Base-by-base conservation (phyloP, 2,329 filamentous ascomycete genomes). In the Penicillium brasilianum region DNA sequence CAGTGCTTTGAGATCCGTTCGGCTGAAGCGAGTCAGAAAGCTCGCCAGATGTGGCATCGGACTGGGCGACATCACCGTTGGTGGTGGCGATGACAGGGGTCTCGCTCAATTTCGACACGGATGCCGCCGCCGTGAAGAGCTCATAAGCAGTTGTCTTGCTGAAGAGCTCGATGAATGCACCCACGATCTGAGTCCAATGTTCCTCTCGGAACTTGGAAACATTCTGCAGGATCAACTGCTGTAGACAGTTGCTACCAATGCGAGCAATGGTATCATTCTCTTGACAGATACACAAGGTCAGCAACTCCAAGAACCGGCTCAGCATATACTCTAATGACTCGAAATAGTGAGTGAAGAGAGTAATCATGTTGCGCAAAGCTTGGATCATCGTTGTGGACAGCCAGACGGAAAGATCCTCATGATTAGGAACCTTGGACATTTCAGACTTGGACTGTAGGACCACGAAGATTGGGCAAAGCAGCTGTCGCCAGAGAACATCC, bases 361-460 rank as follows among this genome's bases (percentile, higher is more conserved):
- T 94, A 70, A 99, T 98, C 91, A 99, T 97, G 78, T 98, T 97
- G 61, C 95, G 89, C 58, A 99, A 82, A 1, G 95, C 95, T 76
- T 99, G 95, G 43, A 99, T 99, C 92, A 99, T 97, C 9, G 95
- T 99, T 0, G 95, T 99, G 0, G 95, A 98, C 25, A 99, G 84
- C 95, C 95, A 99, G 2, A 99, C 95, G 0, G 95, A 98, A 20
- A 98, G 84, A 74, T 99, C 95, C 77, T 99, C 96, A 71, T 97
- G 93, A 72, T 94, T 98, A 37, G 94, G 86, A 14, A 94, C 93
- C 72, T 97, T 97, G 28, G 90, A 90, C 90, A 98, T 96, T 76
- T 99, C 95, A 0, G 94, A 96, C 66, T 95, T 92, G 18, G 95
- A 97, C 68, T 96, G 93, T 46, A 99, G 80, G 2, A 99, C 96